phyloP scores from a whole-genome alignment of 2,329 filamentous ascomycete species.

The Ophiostoma sp. region DNA sequence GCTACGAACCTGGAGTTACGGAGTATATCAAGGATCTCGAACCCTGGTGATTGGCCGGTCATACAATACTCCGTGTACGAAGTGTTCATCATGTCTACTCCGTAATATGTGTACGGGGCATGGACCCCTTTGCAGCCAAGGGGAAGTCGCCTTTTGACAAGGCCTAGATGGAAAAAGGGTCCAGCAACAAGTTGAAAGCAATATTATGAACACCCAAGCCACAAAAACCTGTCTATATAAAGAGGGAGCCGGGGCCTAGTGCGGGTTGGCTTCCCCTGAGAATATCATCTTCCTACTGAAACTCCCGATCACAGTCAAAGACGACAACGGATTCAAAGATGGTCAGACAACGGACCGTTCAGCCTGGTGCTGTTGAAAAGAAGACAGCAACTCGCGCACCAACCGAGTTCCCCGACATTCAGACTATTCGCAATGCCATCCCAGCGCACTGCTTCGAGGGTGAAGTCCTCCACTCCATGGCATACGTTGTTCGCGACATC shows the following conservation, averaged over 20 bases:
- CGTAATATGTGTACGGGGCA: constrained; percentile 1
- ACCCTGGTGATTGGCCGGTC: constrained; percentile 13
- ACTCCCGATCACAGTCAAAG: background rate
- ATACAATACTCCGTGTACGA: constrained; percentile 9
- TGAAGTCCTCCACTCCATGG: constrained; percentile 66
- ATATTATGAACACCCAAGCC: background rate
- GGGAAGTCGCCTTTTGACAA: constrained; percentile 1
- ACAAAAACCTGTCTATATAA: constrained; percentile 12
- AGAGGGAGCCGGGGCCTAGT: background rate
- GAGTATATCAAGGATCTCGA: constrained; percentile 8
- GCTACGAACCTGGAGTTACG: constrained; percentile 1
- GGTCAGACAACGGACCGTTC: constrained; percentile 14
- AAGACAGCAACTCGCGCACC: background rate
- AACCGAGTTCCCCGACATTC: constrained; percentile 58
- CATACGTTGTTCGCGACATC: constrained; percentile 80
- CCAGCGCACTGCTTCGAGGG: constrained; percentile 95
- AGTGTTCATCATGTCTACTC: constrained; percentile 2
- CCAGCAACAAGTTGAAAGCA: background rate
- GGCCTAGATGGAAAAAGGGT: constrained; percentile 5
- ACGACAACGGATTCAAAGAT: constrained; percentile 1
- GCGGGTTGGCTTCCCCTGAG: constrained; percentile 1
- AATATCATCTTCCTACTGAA: background rate
- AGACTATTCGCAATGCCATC: constrained; percentile 93
- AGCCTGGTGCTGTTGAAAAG: constrained; percentile 10
- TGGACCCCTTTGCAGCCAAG: constrained; percentile 7